Evolutionary conservation across 164 flowering plant species (phyloP).

Genomic region (Stephania japonica): DNA sequence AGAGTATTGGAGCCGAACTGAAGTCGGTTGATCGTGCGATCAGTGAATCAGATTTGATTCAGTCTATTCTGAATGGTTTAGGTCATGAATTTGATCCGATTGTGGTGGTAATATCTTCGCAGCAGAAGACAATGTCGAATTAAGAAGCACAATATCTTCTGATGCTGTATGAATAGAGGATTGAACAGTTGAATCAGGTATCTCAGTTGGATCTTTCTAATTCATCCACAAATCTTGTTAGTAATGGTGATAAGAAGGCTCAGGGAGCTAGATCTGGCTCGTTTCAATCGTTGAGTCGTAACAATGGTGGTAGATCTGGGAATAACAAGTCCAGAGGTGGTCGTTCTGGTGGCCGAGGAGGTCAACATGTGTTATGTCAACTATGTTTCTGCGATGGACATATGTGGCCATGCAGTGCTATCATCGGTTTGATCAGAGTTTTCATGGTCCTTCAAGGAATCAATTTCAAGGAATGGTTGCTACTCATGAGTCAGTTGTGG

Average conservation of each 20-base stretch:
- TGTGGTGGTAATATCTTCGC: too few relatives aligned
- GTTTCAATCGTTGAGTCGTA: not conserved
- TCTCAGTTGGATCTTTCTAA: not conserved
- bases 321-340: not conserved
- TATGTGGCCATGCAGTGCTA: not conserved
- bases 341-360: not conserved
- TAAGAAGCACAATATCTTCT: not conserved
- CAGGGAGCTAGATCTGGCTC: not conserved
- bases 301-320: not conserved
- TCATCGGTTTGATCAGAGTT: not conserved
- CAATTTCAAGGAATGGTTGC: not conserved
- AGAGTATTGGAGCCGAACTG: too few relatives aligned
- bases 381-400: not conserved
- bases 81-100: too few relatives aligned
- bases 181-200: not conserved
- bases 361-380: not conserved
- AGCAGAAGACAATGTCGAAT: too few relatives aligned
- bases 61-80: too few relatives aligned
- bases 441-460: not conserved
- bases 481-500: not conserved
- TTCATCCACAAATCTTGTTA: not conserved
- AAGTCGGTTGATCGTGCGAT: too few relatives aligned
- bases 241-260: not conserved
- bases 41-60: too few relatives aligned
- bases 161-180: not conserved